These are phyloP conservation scores for Xylaria sp. DNA, from an alignment of 2,329 filamentous ascomycete genomes.

Conservation along the genomic window DNA sequence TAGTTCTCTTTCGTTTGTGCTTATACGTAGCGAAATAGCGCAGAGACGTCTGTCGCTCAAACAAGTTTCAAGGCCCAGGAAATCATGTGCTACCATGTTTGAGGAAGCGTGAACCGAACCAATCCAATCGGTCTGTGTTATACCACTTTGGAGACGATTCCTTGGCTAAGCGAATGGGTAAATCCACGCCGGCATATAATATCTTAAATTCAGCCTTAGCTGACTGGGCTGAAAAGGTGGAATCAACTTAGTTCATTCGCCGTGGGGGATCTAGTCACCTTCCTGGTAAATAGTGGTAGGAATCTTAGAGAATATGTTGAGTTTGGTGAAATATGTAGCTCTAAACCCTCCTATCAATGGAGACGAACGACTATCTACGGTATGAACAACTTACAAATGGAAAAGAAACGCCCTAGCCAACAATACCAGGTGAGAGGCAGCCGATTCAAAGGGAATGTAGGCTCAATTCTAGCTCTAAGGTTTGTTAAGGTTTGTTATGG, in stretches of 20 bases:
- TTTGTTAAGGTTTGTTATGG: neutral
- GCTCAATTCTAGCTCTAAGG: neutral
- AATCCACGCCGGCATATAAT: neutral
- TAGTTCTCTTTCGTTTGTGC: neutral
- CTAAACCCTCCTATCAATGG: neutral
- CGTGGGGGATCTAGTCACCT: neutral
- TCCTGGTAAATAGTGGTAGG: neutral
- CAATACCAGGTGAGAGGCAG: neutral
- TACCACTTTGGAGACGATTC: neutral
- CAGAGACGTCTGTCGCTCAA: neutral
- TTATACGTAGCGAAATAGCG: neutral
- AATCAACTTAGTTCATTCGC: neutral
- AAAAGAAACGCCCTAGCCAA: neutral
- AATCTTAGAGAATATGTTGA: neutral
- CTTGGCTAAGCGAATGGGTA: neutral
- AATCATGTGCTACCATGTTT: neutral
- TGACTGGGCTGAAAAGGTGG: conserved; percentile 17
- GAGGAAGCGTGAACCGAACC: neutral
- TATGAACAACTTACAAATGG: neutral
- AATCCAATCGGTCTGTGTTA: neutral
- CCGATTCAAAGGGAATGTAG: neutral
- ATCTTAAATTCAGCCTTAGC: conserved; percentile 24
- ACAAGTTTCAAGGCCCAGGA: neutral
- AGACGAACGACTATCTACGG: too few species aligned
- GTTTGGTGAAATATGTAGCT: neutral